Evolutionary conservation across 768 basidiomycete genomes (phyloP), one percentile per base, ranked within the genome.

Genomic region (Exsudoporus frostii): DNA sequence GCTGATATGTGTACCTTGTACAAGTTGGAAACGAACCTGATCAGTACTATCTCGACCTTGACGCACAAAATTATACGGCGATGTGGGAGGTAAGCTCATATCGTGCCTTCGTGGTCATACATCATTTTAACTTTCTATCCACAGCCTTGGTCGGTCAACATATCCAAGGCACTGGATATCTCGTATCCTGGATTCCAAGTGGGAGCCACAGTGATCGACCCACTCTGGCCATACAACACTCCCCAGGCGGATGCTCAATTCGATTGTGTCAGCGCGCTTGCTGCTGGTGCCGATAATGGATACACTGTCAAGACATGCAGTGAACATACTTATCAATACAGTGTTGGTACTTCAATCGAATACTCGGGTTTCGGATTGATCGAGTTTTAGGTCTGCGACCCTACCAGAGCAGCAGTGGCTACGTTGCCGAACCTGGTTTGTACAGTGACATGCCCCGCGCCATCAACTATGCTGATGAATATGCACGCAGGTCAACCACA

Each of bases 241-340:
- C 63, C 78, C 4, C 72, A 71, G 11, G 71, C 74, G 40, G 54
- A 59, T 10, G 51, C 44, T 15, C 60, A 59, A 19, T 68, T 81
- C 17, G 76, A 78, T 47, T 81, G 80, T 50, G 75, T 75, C 30
- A 81, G 77, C 46, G 73, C 77, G 13, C 65, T 81, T 10, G 75
- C 73, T 34, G 75, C 78, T 39, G 80, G 80, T 29, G 76, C 71
- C 3, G 69, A 79, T 50, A 57, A 60, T 7, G 74, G 65, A 27
- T 61, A 68, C 50, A 76, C 76, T n/a, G 76, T 77, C 13, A 71
- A 67, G 44, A 71, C 69, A 3, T 81, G 80, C 57, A 79, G 78
- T 54, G 80, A 82, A 61, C 80, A 80, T 50, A 79, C 78, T 2
- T 79, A 81, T 56, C 79, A 80, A 51, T 81, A 80, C 56, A 78